Conservation (phyloP, 805 yeast genomes). For the Candida coquimbonensis region DNA sequence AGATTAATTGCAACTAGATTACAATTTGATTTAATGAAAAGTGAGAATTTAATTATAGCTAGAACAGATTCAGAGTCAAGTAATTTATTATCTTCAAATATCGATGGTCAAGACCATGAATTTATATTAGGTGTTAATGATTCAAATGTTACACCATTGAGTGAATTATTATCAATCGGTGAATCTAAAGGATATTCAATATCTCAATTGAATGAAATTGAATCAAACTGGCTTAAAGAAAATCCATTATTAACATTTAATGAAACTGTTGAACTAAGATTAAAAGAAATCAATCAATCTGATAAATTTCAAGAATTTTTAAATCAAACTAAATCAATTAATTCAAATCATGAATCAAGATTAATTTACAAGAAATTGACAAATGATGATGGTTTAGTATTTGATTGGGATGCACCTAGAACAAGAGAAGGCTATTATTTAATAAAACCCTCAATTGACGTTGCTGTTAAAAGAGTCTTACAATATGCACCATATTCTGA, state of each 20-base stretch:
- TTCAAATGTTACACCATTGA: constrained; percentile 31
- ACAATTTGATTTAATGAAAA: constrained; percentile 61
- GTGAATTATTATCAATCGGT: constrained; percentile 37
- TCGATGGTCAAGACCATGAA: constrained; percentile 53
- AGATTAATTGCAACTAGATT: constrained; percentile 50
- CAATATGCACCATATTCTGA: constrained; percentile 55
- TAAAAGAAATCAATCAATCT: constrained; percentile 18
- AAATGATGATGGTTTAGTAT: constrained; percentile 17
- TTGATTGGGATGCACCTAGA: constrained; percentile 56
- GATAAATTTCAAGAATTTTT: constrained; percentile 21
- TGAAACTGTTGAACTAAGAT: constrained; percentile 37
- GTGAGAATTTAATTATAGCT: constrained; percentile 51
- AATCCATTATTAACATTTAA: constrained; percentile 39
- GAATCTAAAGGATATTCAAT: constrained; percentile 32
- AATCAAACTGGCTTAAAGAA: constrained; percentile 39
- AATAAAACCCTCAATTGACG: constrained; percentile 41
- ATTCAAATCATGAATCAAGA: constrained; percentile 14
- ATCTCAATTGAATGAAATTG: constrained; percentile 31
- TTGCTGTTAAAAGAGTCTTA: constrained; percentile 47
- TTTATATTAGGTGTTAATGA: constrained; percentile 42
- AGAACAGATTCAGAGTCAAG: constrained; percentile 55
- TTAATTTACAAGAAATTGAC: constrained; percentile 17
- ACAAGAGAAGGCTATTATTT: constrained; percentile 52
- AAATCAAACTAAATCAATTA: constrained; percentile 7
- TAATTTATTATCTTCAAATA: constrained; percentile 40